Percentiles rank a stretch among this genome's conserved stretches.
Conservation (phyloP, 2,329 filamentous ascomycete genomes). For the Penicillium sp. region DNA sequence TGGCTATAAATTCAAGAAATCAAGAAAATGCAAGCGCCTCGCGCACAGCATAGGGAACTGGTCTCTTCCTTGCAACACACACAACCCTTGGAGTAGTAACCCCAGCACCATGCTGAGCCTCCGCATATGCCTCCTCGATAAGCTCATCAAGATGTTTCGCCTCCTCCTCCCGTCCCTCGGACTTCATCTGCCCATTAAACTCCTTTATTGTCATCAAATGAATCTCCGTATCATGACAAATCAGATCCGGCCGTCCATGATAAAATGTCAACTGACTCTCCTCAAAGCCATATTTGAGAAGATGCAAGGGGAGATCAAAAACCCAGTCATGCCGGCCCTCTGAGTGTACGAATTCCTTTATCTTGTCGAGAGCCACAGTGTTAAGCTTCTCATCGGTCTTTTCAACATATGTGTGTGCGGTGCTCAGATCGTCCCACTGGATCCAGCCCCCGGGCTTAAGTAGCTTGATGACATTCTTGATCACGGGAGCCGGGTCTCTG, state of each 20-base stretch:
- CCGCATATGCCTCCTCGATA: slow-evolving; percentile 16
- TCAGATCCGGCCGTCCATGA: slow-evolving; percentile 16
- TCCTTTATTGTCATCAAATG: slow-evolving; percentile 28
- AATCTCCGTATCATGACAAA: slow-evolving; percentile 19
- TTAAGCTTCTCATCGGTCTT: slow-evolving; percentile 11
- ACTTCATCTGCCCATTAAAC: slow-evolving; percentile 18
- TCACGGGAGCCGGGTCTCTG: slow-evolving; percentile 16
- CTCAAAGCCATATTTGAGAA: slow-evolving; percentile 17
- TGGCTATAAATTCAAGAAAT: no score
- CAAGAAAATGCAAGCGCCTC: not conserved
- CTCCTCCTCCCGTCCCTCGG: slow-evolving; percentile 11
- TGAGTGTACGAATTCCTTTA: slow-evolving; percentile 19
- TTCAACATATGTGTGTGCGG: slow-evolving; percentile 21
- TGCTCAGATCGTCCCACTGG: slow-evolving; percentile 36
- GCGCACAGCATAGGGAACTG: not conserved
- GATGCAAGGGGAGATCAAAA: slow-evolving; percentile 18
- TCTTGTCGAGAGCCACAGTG: slow-evolving; percentile 20
- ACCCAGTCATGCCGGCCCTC: slow-evolving; percentile 28
- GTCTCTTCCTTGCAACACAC: slow-evolving; percentile 2
- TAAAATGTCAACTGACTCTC: slow-evolving; percentile 17
- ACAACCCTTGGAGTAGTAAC: slow-evolving; percentile 26
- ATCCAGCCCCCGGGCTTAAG: slow-evolving; percentile 34
- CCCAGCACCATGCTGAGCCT: slow-evolving; percentile 15
- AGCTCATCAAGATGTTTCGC: slow-evolving; percentile 15
- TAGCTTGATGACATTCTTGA: slow-evolving; percentile 26